Evolutionary conservation across 129 eudicot genomes (phyloP).

Genomic region (Flaveria bidentis): DNA sequence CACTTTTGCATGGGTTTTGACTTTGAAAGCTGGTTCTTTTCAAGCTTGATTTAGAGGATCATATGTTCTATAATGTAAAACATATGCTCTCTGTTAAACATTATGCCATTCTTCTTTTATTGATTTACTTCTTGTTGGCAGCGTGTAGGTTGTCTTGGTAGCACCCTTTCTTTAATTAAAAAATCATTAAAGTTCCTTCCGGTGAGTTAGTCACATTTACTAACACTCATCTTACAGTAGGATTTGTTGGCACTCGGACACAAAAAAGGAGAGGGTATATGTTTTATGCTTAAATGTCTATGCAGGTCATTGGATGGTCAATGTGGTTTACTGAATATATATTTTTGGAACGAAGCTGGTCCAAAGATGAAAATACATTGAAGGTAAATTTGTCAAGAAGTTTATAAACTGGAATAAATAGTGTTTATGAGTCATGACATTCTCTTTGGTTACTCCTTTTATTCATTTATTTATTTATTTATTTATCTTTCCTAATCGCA

Average conservation of each 20-base stretch:
- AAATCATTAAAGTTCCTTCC: conserved; percentile 81
- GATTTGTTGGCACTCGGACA: neutral
- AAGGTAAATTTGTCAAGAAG: conserved; percentile 37
- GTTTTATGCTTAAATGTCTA: neutral
- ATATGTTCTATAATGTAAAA: neutral
- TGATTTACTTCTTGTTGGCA: conserved; percentile 39
- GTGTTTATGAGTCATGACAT: conserved; percentile 1
- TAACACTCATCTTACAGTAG: conserved; percentile 2
- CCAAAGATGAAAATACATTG: conserved; percentile 54
- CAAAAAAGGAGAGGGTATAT: neutral
- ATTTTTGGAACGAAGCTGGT: conserved; percentile 70
- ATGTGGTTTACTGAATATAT: conserved; percentile 71
- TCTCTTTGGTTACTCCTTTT: neutral
- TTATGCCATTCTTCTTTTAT: neutral
- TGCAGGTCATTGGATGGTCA: conserved; percentile 85
- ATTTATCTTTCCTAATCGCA: conserved; percentile 29
- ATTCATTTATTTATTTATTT: neutral
- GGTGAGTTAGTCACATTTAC: conserved; percentile 42
- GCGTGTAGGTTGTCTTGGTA: conserved; percentile 93
- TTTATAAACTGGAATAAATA: neutral
- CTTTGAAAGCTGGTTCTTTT: neutral
- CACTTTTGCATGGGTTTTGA: conserved; percentile 4
- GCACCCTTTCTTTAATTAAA: conserved; percentile 77
- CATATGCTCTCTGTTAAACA: neutral
- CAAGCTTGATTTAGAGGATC: neutral